Conservation (phyloP, 805 yeast genomes). For the Nakazawaea pomicola region DNA sequence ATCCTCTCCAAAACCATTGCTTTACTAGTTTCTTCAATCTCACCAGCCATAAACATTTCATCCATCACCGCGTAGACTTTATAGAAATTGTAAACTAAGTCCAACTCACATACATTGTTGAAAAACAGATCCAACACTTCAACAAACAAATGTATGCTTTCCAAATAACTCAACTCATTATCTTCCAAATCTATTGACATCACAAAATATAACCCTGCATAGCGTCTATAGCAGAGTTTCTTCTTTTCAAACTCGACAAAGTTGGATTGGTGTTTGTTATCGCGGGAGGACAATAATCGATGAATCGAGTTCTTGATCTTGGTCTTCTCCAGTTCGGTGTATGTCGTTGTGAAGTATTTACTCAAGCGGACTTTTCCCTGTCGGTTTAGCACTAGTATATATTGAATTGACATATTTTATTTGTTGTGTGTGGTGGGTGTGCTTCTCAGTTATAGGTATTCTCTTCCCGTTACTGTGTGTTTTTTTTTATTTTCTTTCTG, state of each 20-base stretch:
- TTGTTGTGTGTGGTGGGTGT: background rate
- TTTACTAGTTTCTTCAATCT: constrained; percentile 81
- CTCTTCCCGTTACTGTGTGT: background rate
- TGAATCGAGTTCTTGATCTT: constrained; percentile 61
- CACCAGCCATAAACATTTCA: constrained; percentile 88
- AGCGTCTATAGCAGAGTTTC: constrained; percentile 79
- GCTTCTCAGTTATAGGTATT: background rate
- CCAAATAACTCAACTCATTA: constrained; percentile 78
- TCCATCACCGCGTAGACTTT: constrained; percentile 79
- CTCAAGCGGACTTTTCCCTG: constrained; percentile 90
- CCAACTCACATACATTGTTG: constrained; percentile 89
- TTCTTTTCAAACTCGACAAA: constrained; percentile 39
- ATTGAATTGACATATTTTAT: constrained; percentile 66
- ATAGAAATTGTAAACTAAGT: constrained; percentile 86
- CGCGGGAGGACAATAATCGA: constrained; percentile 74
- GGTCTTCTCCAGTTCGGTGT: constrained; percentile 39
- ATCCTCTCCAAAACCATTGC: constrained; percentile 60
- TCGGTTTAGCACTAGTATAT: constrained; percentile 76
- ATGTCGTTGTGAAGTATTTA: constrained; percentile 53
- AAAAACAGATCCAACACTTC: constrained; percentile 84
- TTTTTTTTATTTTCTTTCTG: background rate
- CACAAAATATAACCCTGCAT: constrained; percentile 90
- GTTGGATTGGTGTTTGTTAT: constrained; percentile 65
- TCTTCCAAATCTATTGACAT: constrained; percentile 75
- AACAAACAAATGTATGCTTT: constrained; percentile 81